Evolutionary conservation across 1,139 yeast genomes (phyloP).

Genomic region (Taphrina communis): DNA sequence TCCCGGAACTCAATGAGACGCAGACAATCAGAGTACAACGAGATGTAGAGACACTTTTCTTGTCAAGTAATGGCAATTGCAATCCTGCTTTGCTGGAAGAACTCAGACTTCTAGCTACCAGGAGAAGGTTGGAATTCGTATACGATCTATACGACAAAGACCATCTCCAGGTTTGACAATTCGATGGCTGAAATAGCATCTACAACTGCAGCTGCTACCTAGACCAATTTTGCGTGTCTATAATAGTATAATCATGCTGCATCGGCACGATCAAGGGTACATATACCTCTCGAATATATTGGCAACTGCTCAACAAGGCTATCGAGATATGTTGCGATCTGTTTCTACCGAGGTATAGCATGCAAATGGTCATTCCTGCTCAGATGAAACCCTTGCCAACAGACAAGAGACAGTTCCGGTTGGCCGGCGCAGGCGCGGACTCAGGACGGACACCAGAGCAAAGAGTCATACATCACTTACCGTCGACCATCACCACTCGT

Average conservation of each 20-base stretch:
- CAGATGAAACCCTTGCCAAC: background rate
- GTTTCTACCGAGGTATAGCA: background rate
- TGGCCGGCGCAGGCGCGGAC: background rate
- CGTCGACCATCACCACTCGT: slow-evolving; percentile 28
- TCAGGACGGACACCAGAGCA: background rate
- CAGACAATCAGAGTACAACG: no score
- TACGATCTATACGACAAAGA: background rate
- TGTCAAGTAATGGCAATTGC: no score
- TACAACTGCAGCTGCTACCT: background rate
- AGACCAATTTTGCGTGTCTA: background rate
- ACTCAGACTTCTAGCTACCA: no score
- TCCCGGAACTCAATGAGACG: no score
- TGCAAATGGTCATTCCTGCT: slow-evolving; percentile 6
- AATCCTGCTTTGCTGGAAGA: no score
- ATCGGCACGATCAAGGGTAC: no score
- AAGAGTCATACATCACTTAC: slow-evolving; percentile 14
- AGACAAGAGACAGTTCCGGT: slow-evolving; percentile 10
- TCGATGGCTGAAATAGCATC: slow-evolving; percentile 1
- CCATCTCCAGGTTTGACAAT: slow-evolving; percentile 1
- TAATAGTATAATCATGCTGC: no score
- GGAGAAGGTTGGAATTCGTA: background rate
- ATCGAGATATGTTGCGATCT: background rate
- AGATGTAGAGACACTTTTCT: no score
- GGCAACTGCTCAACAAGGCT: background rate
- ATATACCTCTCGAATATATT: no score